phyloP scores from a whole-genome alignment of 306 rosid species.

The Cucurbita maxima region DNA sequence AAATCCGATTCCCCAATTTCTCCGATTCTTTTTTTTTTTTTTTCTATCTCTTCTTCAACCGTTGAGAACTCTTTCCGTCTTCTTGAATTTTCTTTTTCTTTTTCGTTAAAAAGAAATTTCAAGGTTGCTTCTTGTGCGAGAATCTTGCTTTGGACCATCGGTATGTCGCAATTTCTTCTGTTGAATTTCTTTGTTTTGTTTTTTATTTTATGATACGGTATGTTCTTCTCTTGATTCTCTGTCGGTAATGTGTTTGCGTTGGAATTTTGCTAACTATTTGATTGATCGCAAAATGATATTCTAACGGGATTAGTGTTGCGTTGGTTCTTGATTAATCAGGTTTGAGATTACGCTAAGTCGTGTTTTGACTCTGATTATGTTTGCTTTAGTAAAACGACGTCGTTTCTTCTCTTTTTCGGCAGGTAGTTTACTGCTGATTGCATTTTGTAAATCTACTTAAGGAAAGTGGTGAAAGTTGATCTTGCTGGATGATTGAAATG shows the following conservation, averaged over 20 bases:
- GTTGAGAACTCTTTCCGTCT: not conserved
- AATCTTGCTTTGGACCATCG: conserved; percentile 6
- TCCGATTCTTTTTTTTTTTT: not conserved
- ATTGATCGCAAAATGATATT: not conserved
- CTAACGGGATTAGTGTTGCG: not conserved
- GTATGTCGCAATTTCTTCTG: not conserved
- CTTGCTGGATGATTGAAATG: not conserved
- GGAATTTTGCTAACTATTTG: not conserved
- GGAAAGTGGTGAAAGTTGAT: not conserved
- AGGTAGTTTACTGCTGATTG: not conserved
- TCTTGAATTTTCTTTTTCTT: not conserved
- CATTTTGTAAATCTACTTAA: not conserved
- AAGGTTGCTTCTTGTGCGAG: not conserved
- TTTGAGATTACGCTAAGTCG: not conserved
- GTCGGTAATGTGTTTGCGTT: not conserved
- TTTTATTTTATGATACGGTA: not conserved
- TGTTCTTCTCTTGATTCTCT: not conserved
- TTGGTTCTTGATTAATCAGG: not conserved
- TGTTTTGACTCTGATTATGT: not conserved
- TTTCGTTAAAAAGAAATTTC: not conserved
- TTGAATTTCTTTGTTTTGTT: not conserved
- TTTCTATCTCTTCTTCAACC: not conserved
- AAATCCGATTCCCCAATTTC: not conserved
- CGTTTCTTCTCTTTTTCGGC: not conserved
- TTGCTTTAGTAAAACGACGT: not conserved